Evolutionary conservation across 2,329 filamentous ascomycete genomes (phyloP), one percentile per base, ranked within the genome.

Genomic region (Aspergillus chevalieri): DNA sequence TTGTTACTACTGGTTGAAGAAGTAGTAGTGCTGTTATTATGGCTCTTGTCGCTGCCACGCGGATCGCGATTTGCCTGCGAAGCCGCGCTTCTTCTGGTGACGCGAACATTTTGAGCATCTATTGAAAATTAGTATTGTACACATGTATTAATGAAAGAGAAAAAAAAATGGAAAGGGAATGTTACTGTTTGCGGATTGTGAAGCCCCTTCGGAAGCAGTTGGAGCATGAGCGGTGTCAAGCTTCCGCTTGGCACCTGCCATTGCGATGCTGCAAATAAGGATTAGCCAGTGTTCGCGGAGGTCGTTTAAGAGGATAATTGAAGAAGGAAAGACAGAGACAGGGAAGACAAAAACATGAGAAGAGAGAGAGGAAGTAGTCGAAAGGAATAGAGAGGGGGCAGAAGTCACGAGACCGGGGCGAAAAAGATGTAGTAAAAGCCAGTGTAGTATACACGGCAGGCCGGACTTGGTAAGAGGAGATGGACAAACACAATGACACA

Each of bases 211-310:
- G 38, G 26, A 12, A 30, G 57, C 47, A 26, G 56, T 38, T 42
- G 58, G 51, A 41, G 56, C 59, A 43, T 57, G 56, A 47, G 60
- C 47, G 41, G 62, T 58, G 45, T 62, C 61, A 46, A 60, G 53
- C 49, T 63, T 67, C 52, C 66, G 65, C 56, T 65, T 68, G 53
- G 62, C 60, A 52, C 66, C 67, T 54, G 64, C 65, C 68, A 70
- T 70, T 49, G 55, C 57, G 59, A 54, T 56, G 53, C 58, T 41
- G 22, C 34, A 41, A 48, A 44, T 26, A 34, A 44, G 43, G 43
- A 43, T 44, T 19, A 41, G 38, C 12, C 44, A 30, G 39, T 43
- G 41, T 17, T 21, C n/a, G 42, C 15, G 26, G 10, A 12, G 10
- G 10, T 30, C 10, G 12, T 12, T 30, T 30, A 30, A 12, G 26